These are phyloP conservation scores for Nannizzia gypsea DNA, from an alignment of 2,329 filamentous ascomycete species.

Conservation along the genomic window DNA sequence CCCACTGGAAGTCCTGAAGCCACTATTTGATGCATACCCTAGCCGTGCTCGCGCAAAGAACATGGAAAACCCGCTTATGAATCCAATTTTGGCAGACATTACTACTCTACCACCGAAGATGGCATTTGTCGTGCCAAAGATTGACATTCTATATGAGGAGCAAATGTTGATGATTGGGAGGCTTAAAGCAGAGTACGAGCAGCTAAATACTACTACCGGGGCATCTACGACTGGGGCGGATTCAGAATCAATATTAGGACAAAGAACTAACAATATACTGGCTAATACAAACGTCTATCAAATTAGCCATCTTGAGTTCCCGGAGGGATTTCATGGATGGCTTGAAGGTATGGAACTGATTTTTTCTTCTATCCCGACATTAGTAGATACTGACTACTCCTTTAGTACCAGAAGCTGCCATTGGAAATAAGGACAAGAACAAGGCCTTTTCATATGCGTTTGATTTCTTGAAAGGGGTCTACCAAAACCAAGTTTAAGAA, in stretches of 20 bases:
- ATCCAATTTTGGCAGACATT: conserved; percentile 26
- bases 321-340: conserved; percentile 23
- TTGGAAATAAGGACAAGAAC: conserved; percentile 11
- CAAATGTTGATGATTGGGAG: conserved; percentile 31
- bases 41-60: conserved; percentile 18
- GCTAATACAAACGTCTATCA: neutral
- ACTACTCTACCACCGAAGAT: conserved; percentile 29
- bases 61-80: conserved; percentile 26
- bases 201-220: conserved; percentile 2
- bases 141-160: conserved; percentile 35
- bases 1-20: conserved; percentile 28
- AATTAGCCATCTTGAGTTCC: neutral
- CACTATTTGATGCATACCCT: conserved; percentile 37
- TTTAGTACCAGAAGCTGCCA: conserved; percentile 14
- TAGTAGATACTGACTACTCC: neutral
- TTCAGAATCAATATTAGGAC: no score
- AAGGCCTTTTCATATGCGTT: conserved; percentile 9
- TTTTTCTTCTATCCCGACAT: neutral
- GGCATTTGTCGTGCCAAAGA: conserved; percentile 30
- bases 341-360: conserved; percentile 15
- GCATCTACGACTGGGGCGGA: neutral
- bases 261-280: neutral
- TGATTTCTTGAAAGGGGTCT: conserved; percentile 10
- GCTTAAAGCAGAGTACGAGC: conserved; percentile 19
- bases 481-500: conserved; percentile 8